These are phyloP conservation scores for Sugiyamaella floridensis DNA, from an alignment of 805 yeast species.

Conservation along the genomic window DNA sequence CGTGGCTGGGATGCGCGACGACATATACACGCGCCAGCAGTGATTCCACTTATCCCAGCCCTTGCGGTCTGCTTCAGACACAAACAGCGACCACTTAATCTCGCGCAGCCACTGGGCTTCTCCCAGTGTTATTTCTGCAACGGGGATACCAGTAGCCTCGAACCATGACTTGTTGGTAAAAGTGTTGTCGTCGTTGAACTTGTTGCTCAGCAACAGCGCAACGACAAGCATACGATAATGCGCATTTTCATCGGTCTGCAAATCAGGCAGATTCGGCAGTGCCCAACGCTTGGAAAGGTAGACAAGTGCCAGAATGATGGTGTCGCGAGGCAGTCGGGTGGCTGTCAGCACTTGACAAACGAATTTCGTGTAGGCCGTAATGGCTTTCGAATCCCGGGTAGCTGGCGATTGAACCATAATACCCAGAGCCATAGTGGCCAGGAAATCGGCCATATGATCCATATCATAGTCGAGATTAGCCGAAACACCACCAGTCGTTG, in stretches of 20 bases:
- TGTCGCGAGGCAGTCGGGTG: constrained; percentile 78
- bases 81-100: constrained; percentile 53
- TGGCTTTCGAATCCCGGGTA: constrained; percentile 5
- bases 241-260: constrained; percentile 23
- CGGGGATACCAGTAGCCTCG: constrained; percentile 80
- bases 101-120: constrained; percentile 66
- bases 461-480: constrained; percentile 75
- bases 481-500: constrained; percentile 62
- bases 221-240: constrained; percentile 52
- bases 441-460: constrained; percentile 68
- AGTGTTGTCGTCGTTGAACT: constrained; percentile 93
- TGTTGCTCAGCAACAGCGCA: constrained; percentile 78
- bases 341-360: constrained; percentile 69
- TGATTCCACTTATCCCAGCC: constrained; percentile 32
- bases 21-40: constrained; percentile 23
- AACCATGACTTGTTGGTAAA: constrained; percentile 94
- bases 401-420: constrained; percentile 27
- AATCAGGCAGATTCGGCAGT: constrained; percentile 33
- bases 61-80: constrained; percentile 28
- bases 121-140: constrained; percentile 50
- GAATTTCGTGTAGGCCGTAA: constrained; percentile 31
- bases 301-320: constrained; percentile 72
- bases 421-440: constrained; percentile 66
- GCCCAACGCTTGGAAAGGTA: constrained; percentile 60
- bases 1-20: neutral